Evolutionary conservation across 208 protist genomes (phyloP), one percentile per base, ranked within the genome.

Genomic region (Acanthamoeba rhysodes): DNA sequence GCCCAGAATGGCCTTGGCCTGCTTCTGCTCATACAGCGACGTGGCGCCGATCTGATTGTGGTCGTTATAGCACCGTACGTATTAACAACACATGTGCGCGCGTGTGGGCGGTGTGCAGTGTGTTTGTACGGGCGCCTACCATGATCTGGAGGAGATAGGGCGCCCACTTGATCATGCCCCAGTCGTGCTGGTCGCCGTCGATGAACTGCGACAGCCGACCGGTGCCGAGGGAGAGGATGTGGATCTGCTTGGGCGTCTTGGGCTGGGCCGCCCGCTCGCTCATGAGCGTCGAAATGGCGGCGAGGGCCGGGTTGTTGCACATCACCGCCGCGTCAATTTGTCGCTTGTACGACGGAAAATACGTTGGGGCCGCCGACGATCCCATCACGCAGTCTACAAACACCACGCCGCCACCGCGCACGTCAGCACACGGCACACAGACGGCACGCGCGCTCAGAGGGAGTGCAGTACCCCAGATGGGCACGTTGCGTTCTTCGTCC

Each of bases 211-310:
- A 76, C 62, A 93, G 48, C 10, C 87, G 87, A 12, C 87, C 87
- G 87, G 87, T 93, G 29, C 87, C 87, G 41, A 93, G 64, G 48
- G 87, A 93, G 62, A 93, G 87, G 87, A 93, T 18, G 87, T 93
- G 87, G 62, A 93, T 93, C 48, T 93, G 32, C 62, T 76, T 74
- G 27, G 55, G 32, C 34, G 55, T 57, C 41, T 78, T 76, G 37
- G 87, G 87, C 34, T 93, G 87, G 37, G 37, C 41, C 41, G 32
- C 64, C 8, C 87, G 55, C 37, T 93, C 87, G 87, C 87, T 93
- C 87, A 93, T 93, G 59, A 93, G 41, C 22, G 50, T 62, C 32
- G 87, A 78, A 29, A 76, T 76, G 87, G 87, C 87, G 87, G 87
- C 64, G 32, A 93, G 64, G 3, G 87, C 18, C 37, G 87, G 87